phyloP scores from a whole-genome alignment of 805 yeast genomes.

The Candida stauntonica region DNA sequence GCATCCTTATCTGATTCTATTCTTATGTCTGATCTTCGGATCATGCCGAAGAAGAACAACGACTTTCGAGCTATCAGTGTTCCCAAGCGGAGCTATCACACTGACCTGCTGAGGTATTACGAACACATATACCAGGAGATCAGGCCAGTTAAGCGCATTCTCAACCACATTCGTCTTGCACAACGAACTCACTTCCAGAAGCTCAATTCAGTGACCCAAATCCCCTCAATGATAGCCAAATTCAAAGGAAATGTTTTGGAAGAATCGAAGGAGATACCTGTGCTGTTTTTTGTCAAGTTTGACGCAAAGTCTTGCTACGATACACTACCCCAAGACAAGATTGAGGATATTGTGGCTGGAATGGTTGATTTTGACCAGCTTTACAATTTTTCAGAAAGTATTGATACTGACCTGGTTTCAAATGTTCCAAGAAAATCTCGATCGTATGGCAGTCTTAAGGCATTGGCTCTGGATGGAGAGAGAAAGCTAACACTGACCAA shows the following conservation, averaged over 20 bases:
- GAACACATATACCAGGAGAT: conserved; percentile 35
- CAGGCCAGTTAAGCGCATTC: conserved; percentile 39
- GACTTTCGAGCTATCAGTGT: conserved; percentile 59
- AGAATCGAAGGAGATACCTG: conserved; percentile 29
- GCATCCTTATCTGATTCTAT: not conserved
- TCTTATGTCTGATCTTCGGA: conserved; percentile 34
- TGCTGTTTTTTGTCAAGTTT: conserved; percentile 55
- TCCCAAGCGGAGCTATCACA: conserved; percentile 40
- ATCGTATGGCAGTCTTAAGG: not conserved
- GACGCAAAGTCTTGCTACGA: conserved; percentile 81
- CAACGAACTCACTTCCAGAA: conserved; percentile 28
- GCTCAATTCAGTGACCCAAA: conserved; percentile 41
- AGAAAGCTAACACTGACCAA: not conserved
- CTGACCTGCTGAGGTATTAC: conserved; percentile 29
- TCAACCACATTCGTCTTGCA: conserved; percentile 31
- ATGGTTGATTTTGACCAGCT: conserved; percentile 27
- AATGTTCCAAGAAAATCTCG: not conserved
- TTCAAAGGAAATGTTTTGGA: conserved; percentile 33
- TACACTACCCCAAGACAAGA: conserved; percentile 48
- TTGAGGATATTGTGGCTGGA: conserved; percentile 31
- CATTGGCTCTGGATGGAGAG: not conserved
- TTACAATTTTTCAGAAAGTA: conserved; percentile 7
- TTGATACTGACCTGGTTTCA: not conserved
- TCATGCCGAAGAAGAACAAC: conserved; percentile 52
- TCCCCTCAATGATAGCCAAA: conserved; percentile 34